Evolutionary conservation across 139 green algal species (phyloP).

Genomic region (Volvox africanus): DNA sequence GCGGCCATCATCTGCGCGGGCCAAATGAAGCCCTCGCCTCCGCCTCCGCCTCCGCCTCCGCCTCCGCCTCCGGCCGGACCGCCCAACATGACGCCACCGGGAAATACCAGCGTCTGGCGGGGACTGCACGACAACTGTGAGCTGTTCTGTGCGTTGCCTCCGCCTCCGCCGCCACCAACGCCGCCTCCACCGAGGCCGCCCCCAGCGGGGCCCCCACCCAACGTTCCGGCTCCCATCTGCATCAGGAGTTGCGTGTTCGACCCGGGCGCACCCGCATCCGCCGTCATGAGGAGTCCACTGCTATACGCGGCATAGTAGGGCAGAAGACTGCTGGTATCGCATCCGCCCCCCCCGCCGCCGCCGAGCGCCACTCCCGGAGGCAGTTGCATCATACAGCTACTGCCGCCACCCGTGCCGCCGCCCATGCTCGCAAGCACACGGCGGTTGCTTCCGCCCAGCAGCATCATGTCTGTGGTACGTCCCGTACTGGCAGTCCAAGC

Average conservation of each 20-base stretch:
- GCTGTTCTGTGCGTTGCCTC: background rate
- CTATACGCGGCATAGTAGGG: background rate
- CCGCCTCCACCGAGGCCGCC: background rate
- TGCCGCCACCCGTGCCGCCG: background rate
- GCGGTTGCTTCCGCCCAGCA: constrained; percentile 2
- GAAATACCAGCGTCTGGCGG: background rate
- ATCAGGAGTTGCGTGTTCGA: constrained; percentile 41
- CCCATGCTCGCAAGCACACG: background rate
- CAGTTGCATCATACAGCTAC: background rate
- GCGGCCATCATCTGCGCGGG: no score
- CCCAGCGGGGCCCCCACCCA: background rate
- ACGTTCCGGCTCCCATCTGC: background rate
- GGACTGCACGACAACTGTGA: background rate
- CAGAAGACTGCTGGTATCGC: constrained; percentile 10
- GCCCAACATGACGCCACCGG: background rate
- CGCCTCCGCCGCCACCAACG: background rate
- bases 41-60: background rate
- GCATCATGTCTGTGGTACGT: background rate
- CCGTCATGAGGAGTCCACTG: constrained; percentile 36
- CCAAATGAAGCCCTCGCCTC: background rate
- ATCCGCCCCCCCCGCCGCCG: background rate
- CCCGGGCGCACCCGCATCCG: background rate
- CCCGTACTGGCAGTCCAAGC: background rate
- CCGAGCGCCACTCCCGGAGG: background rate
- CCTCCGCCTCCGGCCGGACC: background rate